Base-by-base conservation (phyloP, 1,284 basidiomycete genomes). In the Coniophora puteana region DNA sequence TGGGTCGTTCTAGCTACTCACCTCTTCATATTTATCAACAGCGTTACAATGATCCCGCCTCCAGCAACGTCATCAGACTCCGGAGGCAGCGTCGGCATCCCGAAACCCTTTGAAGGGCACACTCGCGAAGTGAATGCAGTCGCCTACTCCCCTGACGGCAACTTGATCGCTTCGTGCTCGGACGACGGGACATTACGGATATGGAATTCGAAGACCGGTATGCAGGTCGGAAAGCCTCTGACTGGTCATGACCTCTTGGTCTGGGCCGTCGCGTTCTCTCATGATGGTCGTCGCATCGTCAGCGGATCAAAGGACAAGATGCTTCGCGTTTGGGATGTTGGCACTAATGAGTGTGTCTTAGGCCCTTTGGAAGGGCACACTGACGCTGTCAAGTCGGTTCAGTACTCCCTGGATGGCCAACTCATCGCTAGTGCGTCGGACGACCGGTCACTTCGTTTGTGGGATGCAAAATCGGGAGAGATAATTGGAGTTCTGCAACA, bases 161-260 rank as follows among this genome's bases (percentile, higher is more conserved):
- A n/a, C n/a, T n/a, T n/a, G n/a, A n/a, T 89, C 28, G 84, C 83
- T 16, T 83, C 84, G 3, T 83, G 82, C 57, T 83, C 83, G 1
- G 86, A 89, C 56, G 85, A 89, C 52, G 65, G 63, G 45, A 83
- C 80, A 1, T 78, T 80, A 25, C 76, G 82, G 13, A 71, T 89
- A 47, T 89, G 84, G 83, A 72, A 73, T 37, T 58, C 83, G 18
- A 55, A 57, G 20, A n/a, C n/a, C n/a, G n/a, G n/a, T n/a, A n/a
- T n/a, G n/a, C n/a, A n/a, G n/a, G n/a, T n/a, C n/a, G n/a, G 49
- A 51, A 10, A 27, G 10, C 26, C 26, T 10, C 26, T 10, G n/a
- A n/a, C n/a, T n/a, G n/a, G n/a, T n/a, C n/a, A n/a, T n/a, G n/a
- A n/a, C n/a, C n/a, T n/a, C n/a, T n/a, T n/a, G n/a, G n/a, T n/a